phyloP scores from a whole-genome alignment of 2,329 filamentous ascomycete species.

The Clarireedia homoeocarpa region DNA sequence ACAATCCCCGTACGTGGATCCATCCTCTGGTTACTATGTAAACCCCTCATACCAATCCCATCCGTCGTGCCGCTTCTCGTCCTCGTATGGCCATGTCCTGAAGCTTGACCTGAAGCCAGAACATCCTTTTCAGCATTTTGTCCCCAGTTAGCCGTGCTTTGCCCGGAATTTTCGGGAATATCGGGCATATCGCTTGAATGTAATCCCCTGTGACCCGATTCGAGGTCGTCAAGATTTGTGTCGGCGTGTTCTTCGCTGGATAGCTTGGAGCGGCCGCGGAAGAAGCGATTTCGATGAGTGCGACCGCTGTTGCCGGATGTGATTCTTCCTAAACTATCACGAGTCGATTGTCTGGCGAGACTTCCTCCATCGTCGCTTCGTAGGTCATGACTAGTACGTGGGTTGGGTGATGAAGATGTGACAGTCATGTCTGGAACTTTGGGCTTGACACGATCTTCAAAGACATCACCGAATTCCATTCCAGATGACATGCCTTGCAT shows the following conservation, averaged over 20 bases:
- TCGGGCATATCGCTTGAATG: constrained; percentile 33
- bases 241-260: constrained; percentile 20
- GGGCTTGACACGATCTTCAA: constrained; percentile 41
- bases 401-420: constrained; percentile 29
- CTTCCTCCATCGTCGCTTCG: constrained; percentile 13
- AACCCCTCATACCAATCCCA: not conserved
- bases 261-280: constrained; percentile 32
- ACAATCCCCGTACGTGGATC: constrained; percentile 28
- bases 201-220: constrained; percentile 18
- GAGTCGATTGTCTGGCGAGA: constrained; percentile 15
- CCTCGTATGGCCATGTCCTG: not conserved
- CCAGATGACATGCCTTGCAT: constrained; percentile 50
- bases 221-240: constrained; percentile 24
- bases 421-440: constrained; percentile 23
- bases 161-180: constrained; percentile 33
- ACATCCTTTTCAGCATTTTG: no score
- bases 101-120: not conserved
- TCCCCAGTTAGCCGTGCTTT: constrained; percentile 9
- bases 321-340: constrained; percentile 26
- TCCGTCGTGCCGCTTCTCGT: not conserved
- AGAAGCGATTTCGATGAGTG: constrained; percentile 53
- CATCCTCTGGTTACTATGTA: constrained; percentile 13
- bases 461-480: constrained; percentile 57
- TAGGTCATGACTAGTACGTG: constrained; percentile 6
- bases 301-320: constrained; percentile 29